Percentiles rank a stretch among this genome's conserved stretches.
Evolutionary conservation across 352 stramenopile species (phyloP).

Genomic region (Pythium dissimile): DNA sequence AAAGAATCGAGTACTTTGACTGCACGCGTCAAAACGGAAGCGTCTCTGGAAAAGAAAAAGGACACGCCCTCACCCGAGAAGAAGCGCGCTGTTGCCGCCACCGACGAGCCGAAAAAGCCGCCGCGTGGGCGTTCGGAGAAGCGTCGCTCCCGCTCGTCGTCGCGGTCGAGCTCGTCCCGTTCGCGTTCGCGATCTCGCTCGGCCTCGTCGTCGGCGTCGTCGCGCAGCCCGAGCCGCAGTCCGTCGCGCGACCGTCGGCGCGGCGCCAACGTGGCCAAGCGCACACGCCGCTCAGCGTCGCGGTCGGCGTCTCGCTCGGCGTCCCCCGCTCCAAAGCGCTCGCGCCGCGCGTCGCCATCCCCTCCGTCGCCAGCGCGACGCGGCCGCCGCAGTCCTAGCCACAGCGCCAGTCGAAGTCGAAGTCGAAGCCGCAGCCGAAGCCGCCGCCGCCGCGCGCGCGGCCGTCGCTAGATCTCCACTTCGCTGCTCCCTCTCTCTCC

Average conservation of each 20-base stretch:
- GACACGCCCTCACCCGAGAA: background rate
- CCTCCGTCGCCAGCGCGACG: background rate
- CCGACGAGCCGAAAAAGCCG: background rate
- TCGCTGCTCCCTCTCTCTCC: background rate
- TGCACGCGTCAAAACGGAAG: too few species aligned
- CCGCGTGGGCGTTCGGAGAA: constrained; percentile 1
- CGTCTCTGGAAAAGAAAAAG: too few species aligned
- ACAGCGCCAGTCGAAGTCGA: constrained; percentile 7
- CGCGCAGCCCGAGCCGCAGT: constrained; percentile 13
- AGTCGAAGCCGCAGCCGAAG: constrained; percentile 2
- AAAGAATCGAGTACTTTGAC: too few species aligned
- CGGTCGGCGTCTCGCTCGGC: constrained; percentile 4
- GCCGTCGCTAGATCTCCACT: background rate
- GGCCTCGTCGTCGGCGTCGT: constrained; percentile 21
- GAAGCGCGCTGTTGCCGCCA: too few species aligned
- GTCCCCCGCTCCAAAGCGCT: constrained; percentile 17
- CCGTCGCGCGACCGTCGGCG: constrained; percentile 4
- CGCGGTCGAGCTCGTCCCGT: constrained; percentile 18
- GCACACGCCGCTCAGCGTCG: background rate
- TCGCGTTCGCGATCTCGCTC: constrained; percentile 35
- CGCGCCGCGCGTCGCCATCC: constrained; percentile 6
- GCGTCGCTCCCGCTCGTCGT: constrained; percentile 19
- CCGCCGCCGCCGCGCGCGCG: too few species aligned
- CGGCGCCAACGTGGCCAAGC: background rate
- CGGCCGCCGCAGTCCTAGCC: background rate